Base-by-base conservation (phyloP, 768 basidiomycete species). In the Panaeolus cyanescens region DNA sequence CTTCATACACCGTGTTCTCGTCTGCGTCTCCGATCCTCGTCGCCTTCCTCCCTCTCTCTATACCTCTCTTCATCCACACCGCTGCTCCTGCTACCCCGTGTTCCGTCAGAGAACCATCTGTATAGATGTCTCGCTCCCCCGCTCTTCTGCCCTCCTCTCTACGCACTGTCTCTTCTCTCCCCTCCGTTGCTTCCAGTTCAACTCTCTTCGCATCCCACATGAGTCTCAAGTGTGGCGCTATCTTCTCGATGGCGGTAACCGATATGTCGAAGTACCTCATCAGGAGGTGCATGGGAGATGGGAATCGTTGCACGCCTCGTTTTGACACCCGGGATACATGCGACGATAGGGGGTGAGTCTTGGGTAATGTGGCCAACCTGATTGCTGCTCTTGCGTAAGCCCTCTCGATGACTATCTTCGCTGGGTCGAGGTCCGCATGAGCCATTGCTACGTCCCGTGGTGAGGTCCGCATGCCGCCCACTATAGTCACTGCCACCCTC, bases 211-310 rank as follows among this genome's bases (percentile, higher is more conserved):
- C n/a, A 13, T 58, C 50, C 64, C 62, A 65, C 17, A 12, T 5
- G 5, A 58, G 62, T 28, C 8, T 19, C 34, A 60, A 40, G 7
- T 33, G 22, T 0, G 57, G 19, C 19, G 32, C n/a, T 15, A 70
- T 67, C 7, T 32, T 64, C 59, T 73, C 72, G 0, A 68, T 58
- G n/a, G n/a, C n/a, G n/a, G n/a, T n/a, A n/a, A n/a, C n/a, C n/a
- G n/a, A n/a, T n/a, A n/a, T n/a, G n/a, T n/a, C n/a, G n/a, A n/a
- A n/a, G n/a, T n/a, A n/a, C n/a, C n/a, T n/a, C 54, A 70, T 56
- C 1, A 73, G 34, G 9, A 64, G 22, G 36, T 75, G 71, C 1
- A 74, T 40, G 0, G 72, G 67, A 0, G 71, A 45, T 4, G 59
- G 55, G 59, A 67, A 68, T 32, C 55, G 42, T 31, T 62, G 59